Evolutionary conservation across 352 stramenopile species (phyloP).

Genomic region (Thraustochytrium striatum): DNA sequence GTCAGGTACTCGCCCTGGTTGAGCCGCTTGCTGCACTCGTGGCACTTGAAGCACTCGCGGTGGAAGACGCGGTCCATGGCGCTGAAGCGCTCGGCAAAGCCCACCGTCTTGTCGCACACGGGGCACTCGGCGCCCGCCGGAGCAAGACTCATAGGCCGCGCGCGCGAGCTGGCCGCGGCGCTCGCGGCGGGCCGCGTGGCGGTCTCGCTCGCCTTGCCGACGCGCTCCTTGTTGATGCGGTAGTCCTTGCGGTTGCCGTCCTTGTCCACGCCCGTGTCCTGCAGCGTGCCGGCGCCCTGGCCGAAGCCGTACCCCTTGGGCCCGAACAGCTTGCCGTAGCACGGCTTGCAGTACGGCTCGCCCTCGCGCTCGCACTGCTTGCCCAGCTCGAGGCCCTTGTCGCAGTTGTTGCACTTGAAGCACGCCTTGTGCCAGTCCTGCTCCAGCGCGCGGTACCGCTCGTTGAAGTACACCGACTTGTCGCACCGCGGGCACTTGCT

Average conservation of each 20-base stretch:
- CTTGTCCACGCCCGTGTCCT: neutral
- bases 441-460: slow-evolving; percentile 48
- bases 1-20: slow-evolving; percentile 35
- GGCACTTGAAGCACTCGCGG: slow-evolving; percentile 43
- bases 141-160: neutral
- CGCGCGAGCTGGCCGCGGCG: neutral
- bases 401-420: slow-evolving; percentile 49
- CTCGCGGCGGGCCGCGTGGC: neutral
- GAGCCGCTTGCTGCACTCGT: slow-evolving; percentile 30
- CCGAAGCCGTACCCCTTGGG: slow-evolving; percentile 21
- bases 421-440: slow-evolving; percentile 51
- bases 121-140: neutral
- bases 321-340: slow-evolving; percentile 50
- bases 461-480: slow-evolving; percentile 53
- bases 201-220: neutral
- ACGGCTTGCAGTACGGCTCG: slow-evolving; percentile 49
- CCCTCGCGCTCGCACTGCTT: slow-evolving; percentile 49
- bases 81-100: slow-evolving; percentile 32
- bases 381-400: slow-evolving; percentile 45
- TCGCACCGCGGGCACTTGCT: slow-evolving; percentile 49
- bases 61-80: slow-evolving; percentile 10
- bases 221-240: neutral
- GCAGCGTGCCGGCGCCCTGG: neutral
- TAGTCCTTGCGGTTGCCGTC: slow-evolving; percentile 19
- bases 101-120: slow-evolving; percentile 34